A percentile compares a stretch with the other conserved stretches of the same genome.
These are phyloP conservation scores for Mucor irregularis DNA, from an alignment of 371 early-diverging fungal species.

Conservation along the genomic window DNA sequence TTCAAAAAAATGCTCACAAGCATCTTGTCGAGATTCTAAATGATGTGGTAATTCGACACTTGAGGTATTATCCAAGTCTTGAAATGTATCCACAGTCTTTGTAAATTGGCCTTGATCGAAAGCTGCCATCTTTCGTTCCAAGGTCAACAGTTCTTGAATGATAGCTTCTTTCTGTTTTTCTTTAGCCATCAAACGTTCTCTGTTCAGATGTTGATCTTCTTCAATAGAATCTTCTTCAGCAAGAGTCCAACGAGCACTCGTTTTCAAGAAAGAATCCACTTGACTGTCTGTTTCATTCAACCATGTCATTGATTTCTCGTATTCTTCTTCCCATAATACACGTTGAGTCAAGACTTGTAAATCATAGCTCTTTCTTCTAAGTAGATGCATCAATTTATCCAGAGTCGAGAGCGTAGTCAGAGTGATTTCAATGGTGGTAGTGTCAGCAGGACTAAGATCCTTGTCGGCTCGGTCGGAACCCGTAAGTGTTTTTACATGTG, in stretches of 20 bases:
- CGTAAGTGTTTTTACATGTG: slow-evolving; percentile 54
- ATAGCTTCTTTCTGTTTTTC: slow-evolving; percentile 30
- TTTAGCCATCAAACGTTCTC: slow-evolving; percentile 22
- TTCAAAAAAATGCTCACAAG: slow-evolving; percentile 39
- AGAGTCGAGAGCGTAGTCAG: slow-evolving; percentile 47
- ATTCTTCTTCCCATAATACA: slow-evolving; percentile 50
- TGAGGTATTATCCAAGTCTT: slow-evolving; percentile 45
- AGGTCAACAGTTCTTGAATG: slow-evolving; percentile 26
- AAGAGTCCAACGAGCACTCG: slow-evolving; percentile 35
- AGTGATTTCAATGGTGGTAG: slow-evolving; percentile 57
- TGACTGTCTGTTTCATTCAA: slow-evolving; percentile 30
- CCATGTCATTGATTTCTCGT: slow-evolving; percentile 32
- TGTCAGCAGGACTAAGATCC: slow-evolving; percentile 57
- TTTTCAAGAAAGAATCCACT: slow-evolving; percentile 29
- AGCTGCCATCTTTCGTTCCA: slow-evolving; percentile 35
- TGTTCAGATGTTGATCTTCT: slow-evolving; percentile 1
- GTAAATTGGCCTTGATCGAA: slow-evolving; percentile 50
- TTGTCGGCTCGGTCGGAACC: slow-evolving; percentile 34
- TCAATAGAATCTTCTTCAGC: slow-evolving; percentile 17
- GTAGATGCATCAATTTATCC: slow-evolving; percentile 40
- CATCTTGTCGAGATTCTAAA: slow-evolving; percentile 39
- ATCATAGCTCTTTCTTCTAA: slow-evolving; percentile 37
- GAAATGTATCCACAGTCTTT: slow-evolving; percentile 36
- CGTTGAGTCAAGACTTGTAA: slow-evolving; percentile 40
- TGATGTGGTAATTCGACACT: slow-evolving; percentile 37